These are phyloP conservation scores for Edaphochlamys debaryana DNA, from an alignment of 139 green algal species.

Conservation along the genomic window DNA sequence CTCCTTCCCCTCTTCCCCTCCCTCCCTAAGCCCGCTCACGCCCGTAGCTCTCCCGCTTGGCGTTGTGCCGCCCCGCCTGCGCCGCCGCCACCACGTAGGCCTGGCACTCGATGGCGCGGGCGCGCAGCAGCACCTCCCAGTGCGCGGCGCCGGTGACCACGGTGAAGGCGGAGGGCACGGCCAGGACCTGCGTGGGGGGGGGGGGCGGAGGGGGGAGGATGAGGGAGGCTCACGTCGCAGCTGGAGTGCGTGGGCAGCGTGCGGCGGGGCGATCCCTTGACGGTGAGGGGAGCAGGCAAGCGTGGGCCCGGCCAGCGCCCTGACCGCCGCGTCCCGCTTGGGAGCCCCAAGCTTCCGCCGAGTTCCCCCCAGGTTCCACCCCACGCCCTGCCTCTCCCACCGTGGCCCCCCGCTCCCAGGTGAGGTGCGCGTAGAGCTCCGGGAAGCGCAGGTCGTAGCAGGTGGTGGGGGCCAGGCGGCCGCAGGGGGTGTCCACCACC, in stretches of 20 bases:
- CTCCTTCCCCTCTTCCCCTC: too few relatives aligned
- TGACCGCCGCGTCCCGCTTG: too few relatives aligned
- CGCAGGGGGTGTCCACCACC: constrained; percentile 77
- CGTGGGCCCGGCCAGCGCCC: too few relatives aligned
- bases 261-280: too few relatives aligned
- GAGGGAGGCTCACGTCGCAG: too few relatives aligned
- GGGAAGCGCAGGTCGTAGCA: constrained; percentile 99
- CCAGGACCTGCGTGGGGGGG: constrained; percentile 41
- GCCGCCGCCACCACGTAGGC: constrained; percentile 93
- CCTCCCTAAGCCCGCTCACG: constrained; percentile 6
- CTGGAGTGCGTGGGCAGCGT: too few relatives aligned
- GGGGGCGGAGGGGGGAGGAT: not conserved
- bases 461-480: constrained; percentile 84
- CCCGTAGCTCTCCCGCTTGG: constrained; percentile 90
- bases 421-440: constrained; percentile 89
- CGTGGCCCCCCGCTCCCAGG: constrained; percentile 71
- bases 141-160: constrained; percentile 86
- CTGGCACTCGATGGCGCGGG: constrained; percentile 95
- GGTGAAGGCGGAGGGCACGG: constrained; percentile 74
- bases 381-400: too few relatives aligned
- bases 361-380: too few relatives aligned
- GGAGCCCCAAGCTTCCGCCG: too few relatives aligned
- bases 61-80: constrained; percentile 92
- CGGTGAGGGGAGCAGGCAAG: too few relatives aligned
- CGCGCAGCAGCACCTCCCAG: constrained; percentile 95